phyloP scores from a whole-genome alignment of 78 protist genomes.

The Dictyostelium citrinum region DNA sequence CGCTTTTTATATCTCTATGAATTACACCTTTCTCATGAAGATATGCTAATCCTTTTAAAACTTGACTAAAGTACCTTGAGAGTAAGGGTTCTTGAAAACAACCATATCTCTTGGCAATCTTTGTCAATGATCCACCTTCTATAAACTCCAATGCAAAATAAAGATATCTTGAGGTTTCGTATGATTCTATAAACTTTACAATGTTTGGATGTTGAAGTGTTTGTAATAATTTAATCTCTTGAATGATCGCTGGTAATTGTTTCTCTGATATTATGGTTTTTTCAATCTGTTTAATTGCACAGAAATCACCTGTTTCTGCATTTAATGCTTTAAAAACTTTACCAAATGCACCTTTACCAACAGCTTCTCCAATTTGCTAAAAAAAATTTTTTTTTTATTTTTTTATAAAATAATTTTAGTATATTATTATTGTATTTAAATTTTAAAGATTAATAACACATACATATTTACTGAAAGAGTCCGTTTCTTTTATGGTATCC shows the following conservation, averaged over 20 bases:
- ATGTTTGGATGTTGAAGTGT: slow-evolving; percentile 87
- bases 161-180: slow-evolving; percentile 71
- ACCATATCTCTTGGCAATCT: slow-evolving; percentile 88
- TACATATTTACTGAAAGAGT: slow-evolving; percentile 43
- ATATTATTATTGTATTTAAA: not conserved
- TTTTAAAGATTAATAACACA: not conserved
- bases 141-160: slow-evolving; percentile 95
- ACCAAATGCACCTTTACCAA: slow-evolving; percentile 82
- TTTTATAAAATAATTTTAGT: not conserved
- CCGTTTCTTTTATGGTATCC: slow-evolving; percentile 5
- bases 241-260: slow-evolving; percentile 63
- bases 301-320: slow-evolving; percentile 82
- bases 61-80: slow-evolving; percentile 87
- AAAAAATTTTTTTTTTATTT: not conserved
- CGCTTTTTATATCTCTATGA: slow-evolving; percentile 88
- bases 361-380: slow-evolving; percentile 76
- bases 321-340: slow-evolving; percentile 80
- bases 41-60: slow-evolving; percentile 88
- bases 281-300: slow-evolving; percentile 78
- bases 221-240: slow-evolving; percentile 89
- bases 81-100: slow-evolving; percentile 91
- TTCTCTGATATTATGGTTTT: slow-evolving; percentile 61
- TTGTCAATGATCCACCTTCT: slow-evolving; percentile 94
- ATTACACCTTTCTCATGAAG: slow-evolving; percentile 92
- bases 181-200: slow-evolving; percentile 85